A percentile compares a stretch with the other conserved stretches of the same genome.
Conservation (phyloP, 495 filamentous ascomycete species). For the Penicillium pancosmium region DNA sequence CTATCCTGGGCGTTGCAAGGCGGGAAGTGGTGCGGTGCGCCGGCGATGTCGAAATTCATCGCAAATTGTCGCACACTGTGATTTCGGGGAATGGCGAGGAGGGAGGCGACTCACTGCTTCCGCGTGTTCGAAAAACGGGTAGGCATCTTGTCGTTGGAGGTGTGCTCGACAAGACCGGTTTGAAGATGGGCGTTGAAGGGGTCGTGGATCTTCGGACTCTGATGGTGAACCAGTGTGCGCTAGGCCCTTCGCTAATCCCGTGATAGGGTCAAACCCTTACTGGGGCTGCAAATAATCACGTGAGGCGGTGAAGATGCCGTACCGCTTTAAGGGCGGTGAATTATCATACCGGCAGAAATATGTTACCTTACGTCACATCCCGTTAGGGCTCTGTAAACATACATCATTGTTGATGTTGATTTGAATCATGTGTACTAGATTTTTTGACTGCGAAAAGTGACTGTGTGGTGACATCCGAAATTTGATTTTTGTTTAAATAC, state of each 20-base stretch:
- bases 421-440: too few species aligned
- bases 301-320: background rate
- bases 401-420: too few species aligned
- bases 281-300: constrained; percentile 18
- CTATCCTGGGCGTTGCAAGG: background rate
- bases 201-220: constrained; percentile 39
- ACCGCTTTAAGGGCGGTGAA: constrained; percentile 11
- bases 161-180: constrained; percentile 50
- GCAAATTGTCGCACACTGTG: too few species aligned
- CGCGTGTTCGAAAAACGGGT: constrained; percentile 80
- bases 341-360: too few species aligned
- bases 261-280: constrained; percentile 37
- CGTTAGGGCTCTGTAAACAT: too few species aligned
- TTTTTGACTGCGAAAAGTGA: too few species aligned
- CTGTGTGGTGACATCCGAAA: too few species aligned
- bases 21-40: background rate
- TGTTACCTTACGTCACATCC: too few species aligned
- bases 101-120: constrained; percentile 68
- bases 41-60: constrained; percentile 13
- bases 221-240: constrained; percentile 51
- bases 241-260: constrained; percentile 47
- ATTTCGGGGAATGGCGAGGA: constrained; percentile 15
- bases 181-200: constrained; percentile 47
- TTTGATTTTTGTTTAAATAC: too few species aligned
- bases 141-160: constrained; percentile 68